phyloP scores from a whole-genome alignment of 2,329 filamentous ascomycete genomes.

The Aspergillus sp. region DNA sequence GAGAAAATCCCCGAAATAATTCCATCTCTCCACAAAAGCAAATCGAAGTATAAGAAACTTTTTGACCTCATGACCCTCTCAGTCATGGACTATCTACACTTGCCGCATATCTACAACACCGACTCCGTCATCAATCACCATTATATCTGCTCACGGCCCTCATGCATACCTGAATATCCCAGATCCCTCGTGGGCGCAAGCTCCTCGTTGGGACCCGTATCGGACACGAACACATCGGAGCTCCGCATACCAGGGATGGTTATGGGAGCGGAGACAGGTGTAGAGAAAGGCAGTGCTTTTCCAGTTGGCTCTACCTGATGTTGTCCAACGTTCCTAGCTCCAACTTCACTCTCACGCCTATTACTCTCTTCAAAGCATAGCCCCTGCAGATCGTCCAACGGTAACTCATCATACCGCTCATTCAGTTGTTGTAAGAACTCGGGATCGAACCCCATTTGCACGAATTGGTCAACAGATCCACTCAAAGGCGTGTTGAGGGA shows the following conservation, averaged over 20 bases:
- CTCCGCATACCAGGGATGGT: constrained; percentile 24
- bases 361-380: constrained; percentile 25
- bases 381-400: constrained; percentile 32
- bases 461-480: constrained; percentile 34
- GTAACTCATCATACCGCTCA: constrained; percentile 36
- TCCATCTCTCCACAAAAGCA: not conserved
- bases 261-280: constrained; percentile 19
- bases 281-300: constrained; percentile 5
- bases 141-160: not conserved
- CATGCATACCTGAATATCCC: constrained; percentile 5
- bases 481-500: constrained; percentile 37
- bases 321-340: not conserved
- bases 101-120: not conserved
- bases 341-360: constrained; percentile 13
- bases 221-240: constrained; percentile 14
- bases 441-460: constrained; percentile 43
- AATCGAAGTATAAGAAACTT: not conserved
- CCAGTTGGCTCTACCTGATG: constrained; percentile 7
- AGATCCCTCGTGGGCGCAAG: not conserved
- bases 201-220: constrained; percentile 10
- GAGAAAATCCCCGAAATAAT: not conserved
- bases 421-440: constrained; percentile 41
- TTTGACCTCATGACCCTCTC: not conserved
- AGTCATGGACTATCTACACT: not conserved
- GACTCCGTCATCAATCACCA: not conserved